Base-by-base conservation (phyloP, 345 rosid genomes). In the Kandelia obovata region DNA sequence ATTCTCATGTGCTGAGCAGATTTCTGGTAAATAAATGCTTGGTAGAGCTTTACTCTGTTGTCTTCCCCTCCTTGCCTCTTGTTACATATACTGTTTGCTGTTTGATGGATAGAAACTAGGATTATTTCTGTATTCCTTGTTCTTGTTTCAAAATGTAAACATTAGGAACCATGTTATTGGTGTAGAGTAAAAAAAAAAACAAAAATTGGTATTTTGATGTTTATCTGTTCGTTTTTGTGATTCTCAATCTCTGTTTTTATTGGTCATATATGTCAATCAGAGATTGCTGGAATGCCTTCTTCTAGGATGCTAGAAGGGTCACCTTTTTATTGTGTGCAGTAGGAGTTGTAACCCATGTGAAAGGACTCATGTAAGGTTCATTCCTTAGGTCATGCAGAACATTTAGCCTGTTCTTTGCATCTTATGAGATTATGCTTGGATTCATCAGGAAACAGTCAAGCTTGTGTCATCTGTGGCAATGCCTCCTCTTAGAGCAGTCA, bases 21-120 rank as follows among this genome's bases (percentile, higher is more conserved):
- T 57, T 57, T 74, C 80, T 64, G 91, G 89, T 87, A 83, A 61
- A 74, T 80, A 71, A 71, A 17, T 32, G 61, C 69, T 76, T 67
- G 79, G 75, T 71, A 71, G 75, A 71, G 72, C 53, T 59, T 75
- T 69, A 15, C 51, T 70, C 73, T 17, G 16, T 43, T 3, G 5
- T 43, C 49, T 43, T 43, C 49, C 17, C 49, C 49, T 43, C 65
- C 67, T 59, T 61, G 62, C 65, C 60, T 58, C 25, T 62, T 5
- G 20, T 32, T 52, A 34, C 49, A 16, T 43, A 43, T 43, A 43
- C 16, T 61, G 2, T 61, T 61, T 62, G 32, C 28, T 8, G 1
- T 52, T 7, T 10, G 21, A 6, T 34, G 17, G 61, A n/a, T 52
- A 5, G 43, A n/a, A 8, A 25, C 37, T 34, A 49, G 11, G 23